Conservation (phyloP, 306 rosid genomes). For the Arachis hypogaea region DNA sequence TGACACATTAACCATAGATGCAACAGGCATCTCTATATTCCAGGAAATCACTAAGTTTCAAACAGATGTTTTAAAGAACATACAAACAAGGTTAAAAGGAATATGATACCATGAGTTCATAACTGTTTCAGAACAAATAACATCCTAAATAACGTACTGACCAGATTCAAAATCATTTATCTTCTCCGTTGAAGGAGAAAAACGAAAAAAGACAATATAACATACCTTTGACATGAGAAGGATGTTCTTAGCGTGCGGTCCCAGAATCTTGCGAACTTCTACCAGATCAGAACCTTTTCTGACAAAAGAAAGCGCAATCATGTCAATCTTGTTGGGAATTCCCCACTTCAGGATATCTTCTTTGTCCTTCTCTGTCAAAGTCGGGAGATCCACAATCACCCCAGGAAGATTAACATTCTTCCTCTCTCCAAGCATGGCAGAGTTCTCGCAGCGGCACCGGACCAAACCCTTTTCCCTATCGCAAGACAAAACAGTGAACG, state of each 20-base stretch:
- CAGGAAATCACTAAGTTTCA: constrained; percentile 14
- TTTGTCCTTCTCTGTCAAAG: constrained; percentile 89
- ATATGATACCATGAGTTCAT: constrained; percentile 10
- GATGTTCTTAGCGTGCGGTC: constrained; percentile 80
- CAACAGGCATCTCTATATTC: constrained; percentile 21
- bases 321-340: constrained; percentile 84
- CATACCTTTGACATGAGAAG: constrained; percentile 96
- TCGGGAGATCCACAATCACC: constrained; percentile 91
- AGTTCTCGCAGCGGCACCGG: constrained; percentile 86
- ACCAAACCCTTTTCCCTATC: constrained; percentile 70
- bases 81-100: neutral
- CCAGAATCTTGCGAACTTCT: constrained; percentile 83
- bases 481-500: constrained; percentile 74
- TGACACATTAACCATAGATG: neutral
- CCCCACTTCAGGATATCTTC: constrained; percentile 93
- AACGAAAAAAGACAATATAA: constrained; percentile 25
- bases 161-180: constrained; percentile 3
- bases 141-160: neutral
- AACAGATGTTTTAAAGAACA: neutral
- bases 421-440: constrained; percentile 91
- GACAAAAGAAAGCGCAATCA: constrained; percentile 96
- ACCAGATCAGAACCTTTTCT: constrained; percentile 93
- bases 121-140: constrained; percentile 8
- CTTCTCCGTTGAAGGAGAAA: neutral
- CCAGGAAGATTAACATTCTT: constrained; percentile 98